Conservation (phyloP, 148 eudicot genomes). For the Rhododendron vialii region DNA sequence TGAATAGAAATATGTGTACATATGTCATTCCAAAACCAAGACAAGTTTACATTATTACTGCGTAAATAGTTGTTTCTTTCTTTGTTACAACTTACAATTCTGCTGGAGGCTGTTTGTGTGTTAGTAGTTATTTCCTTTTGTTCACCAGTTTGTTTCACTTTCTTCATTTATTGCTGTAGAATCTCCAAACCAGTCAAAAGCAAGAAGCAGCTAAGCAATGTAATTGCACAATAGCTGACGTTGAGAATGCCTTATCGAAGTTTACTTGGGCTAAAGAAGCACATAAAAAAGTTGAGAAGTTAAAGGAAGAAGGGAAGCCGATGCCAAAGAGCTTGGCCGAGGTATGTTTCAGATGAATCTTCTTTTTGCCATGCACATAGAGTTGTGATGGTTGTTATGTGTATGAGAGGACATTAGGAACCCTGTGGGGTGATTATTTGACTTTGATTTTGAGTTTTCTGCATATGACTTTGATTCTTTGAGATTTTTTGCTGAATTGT, state of each 20-base stretch:
- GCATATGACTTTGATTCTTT: neutral
- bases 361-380: neutral
- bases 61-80: neutral
- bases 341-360: conserved; percentile 35
- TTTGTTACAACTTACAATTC: neutral
- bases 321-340: conserved; percentile 67
- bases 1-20: neutral
- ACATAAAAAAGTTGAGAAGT: conserved; percentile 59
- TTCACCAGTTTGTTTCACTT: neutral
- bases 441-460: neutral
- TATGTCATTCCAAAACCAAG: neutral
- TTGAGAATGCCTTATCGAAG: conserved; percentile 46
- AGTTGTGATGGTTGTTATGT: neutral
- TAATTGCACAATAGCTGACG: conserved; percentile 52
- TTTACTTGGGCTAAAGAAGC: conserved; percentile 85
- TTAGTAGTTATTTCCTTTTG: neutral
- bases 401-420: conserved; percentile 1
- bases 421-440: neutral
- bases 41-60: neutral
- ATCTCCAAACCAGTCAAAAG: conserved; percentile 66
- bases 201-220: conserved; percentile 81
- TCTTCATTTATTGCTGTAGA: conserved; percentile 39
- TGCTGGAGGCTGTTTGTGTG: neutral
- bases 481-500: neutral
- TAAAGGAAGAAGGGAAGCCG: conserved; percentile 88